Evolutionary conservation across 768 basidiomycete species (phyloP), one percentile per base, ranked within the genome.

Genomic region (Lactifluus pinguis): DNA sequence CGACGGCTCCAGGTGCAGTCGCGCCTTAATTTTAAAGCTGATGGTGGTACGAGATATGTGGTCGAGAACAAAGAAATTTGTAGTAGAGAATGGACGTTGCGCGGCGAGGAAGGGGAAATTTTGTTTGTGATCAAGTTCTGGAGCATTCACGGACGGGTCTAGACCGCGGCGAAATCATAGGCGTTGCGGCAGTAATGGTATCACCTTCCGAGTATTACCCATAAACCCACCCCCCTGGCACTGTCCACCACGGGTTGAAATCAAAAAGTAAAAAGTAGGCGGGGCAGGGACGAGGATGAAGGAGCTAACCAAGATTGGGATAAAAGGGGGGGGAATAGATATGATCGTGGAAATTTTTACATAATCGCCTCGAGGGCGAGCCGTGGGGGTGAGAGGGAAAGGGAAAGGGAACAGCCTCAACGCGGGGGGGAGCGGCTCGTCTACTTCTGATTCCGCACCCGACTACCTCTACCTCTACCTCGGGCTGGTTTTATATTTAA

Each of bases 161-260:
- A 64, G 63, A 62, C 60, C 55, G 10, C 47, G 55, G 51, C n/a
- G 48, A 57, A 61, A 54, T 64, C 60, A 48, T 62, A 62, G 63
- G 60, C 55, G 63, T 64, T 62, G 63, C 60, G 63, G 63, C 21
- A 44, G 32, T 52, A 53, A 57, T 53, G 50, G 25, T 21, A 56
- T 47, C 39, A 49, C 59, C 39, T 36, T 51, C 53, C 53, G 55
- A 55, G 30, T 38, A 50, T 21, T 36, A 17, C 53, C 36, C 30
- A 21, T 48, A 0, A 3, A 13, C 9, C 44, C 48, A 38, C 38
- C 63, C 63, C 63, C 63, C 60, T n/a, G 54, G 0, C 32, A 57
- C 55, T 39, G 57, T 15, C 2, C 10, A 4, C 3, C 3, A 3
- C 13, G 2, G 8, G 17, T 41, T 13, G 42, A 11, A n/a, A 42